Conservation (phyloP, 441 rosid species). For the Adansonia grandidieri region DNA sequence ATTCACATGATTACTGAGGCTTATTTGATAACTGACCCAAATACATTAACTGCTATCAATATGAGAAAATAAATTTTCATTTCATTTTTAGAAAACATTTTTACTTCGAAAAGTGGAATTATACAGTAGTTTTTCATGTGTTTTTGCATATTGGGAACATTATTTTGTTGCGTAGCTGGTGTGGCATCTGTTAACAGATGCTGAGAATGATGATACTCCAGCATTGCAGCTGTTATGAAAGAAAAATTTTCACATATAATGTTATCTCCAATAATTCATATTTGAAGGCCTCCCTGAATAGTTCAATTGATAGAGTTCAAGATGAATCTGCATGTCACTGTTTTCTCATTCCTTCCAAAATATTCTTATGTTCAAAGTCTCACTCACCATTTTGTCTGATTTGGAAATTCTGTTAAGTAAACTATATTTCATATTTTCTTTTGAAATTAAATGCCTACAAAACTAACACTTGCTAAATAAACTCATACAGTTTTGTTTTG, state of each 20-base stretch:
- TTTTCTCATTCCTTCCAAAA: background rate
- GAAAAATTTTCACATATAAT: background rate
- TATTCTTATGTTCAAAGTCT: background rate
- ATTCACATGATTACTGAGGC: conserved; percentile 20
- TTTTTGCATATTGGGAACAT: background rate
- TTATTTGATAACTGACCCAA: conserved; percentile 1
- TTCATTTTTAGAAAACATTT: background rate
- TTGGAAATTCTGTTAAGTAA: background rate
- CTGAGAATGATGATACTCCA: background rate
- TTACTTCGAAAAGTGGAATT: background rate
- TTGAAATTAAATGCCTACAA: conserved; percentile 1
- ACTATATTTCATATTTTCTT: background rate
- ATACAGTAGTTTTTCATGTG: background rate
- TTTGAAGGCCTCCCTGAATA: conserved; percentile 3
- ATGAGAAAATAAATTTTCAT: conserved; percentile 6
- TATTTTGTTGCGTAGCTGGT: background rate
- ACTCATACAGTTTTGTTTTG: conserved; percentile 5
- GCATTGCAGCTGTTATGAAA: background rate
- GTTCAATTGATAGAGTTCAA: conserved; percentile 10
- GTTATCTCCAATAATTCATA: background rate
- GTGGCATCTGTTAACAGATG: conserved; percentile 11
- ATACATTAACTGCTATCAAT: background rate
- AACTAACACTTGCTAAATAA: background rate
- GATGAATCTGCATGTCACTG: background rate
- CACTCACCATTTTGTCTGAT: background rate